Evolutionary conservation across 768 basidiomycete genomes (phyloP), one percentile per base, ranked within the genome.

Genomic region (Kwoniella sp.): DNA sequence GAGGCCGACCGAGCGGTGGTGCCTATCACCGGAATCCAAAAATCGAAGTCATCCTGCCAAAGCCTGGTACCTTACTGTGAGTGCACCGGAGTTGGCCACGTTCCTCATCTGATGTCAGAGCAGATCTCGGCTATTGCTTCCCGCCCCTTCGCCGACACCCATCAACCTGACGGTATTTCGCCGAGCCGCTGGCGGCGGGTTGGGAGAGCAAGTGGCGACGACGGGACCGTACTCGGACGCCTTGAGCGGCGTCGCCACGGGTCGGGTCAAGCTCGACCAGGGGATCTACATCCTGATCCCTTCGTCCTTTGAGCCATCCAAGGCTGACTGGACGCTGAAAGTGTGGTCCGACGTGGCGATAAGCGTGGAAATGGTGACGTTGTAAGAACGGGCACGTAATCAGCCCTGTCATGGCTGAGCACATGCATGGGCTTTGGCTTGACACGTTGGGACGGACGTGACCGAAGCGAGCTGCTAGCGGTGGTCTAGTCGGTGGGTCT

Each of bases 151-250:
- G n/a, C 26, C 53, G 4, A 50, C 55, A 12, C 67, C 70, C 0
- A 54, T 70, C 57, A 72, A 72, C 50, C 45, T 74, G 3, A 70
- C 73, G 5, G 44, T 74, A 15, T 72, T 69, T 60, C 50, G 46
- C 20, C 59, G 73, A 11, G 83, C 81, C 55, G 72, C 78, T 0
- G 65, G 76, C 1, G 66, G 67, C 8, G 65, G 73, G 0, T 47
- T 72, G 8, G 60, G 69, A n/a, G 67, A 69, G 14, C 64, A 64
- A 29, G 64, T 87, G 4, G 71, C 78, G 1, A 87, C 88, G 0
- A 89, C 89, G 0, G 89, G 89, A 1, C 80, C 85, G 0, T 93
- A 91, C 65, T 80, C 83, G 22, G 88, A 91, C 56, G 77, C 80
- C 0, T 73, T 84, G 25, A 82, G 84, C 0, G 90, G 91, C 0